phyloP scores from a whole-genome alignment of 805 yeast genomes.

The Wickerhamomyces ciferrii region DNA sequence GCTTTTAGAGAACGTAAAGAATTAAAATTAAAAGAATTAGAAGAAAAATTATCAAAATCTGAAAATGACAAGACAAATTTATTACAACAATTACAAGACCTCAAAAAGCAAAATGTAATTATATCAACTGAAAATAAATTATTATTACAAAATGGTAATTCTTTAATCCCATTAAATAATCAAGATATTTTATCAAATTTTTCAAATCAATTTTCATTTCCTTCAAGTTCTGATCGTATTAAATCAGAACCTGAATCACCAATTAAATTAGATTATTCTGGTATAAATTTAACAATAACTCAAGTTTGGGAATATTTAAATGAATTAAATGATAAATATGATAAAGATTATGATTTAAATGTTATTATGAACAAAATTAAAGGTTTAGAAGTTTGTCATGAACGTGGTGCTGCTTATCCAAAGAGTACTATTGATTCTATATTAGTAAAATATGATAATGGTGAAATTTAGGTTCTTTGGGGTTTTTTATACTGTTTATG shows the following conservation, averaged over 20 bases:
- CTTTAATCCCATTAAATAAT: background rate
- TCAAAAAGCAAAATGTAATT: constrained; percentile 49
- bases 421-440: background rate
- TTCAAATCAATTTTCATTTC: constrained; percentile 24
- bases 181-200: too few species aligned
- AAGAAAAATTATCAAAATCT: constrained; percentile 48
- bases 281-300: constrained; percentile 57
- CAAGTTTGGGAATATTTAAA: constrained; percentile 83
- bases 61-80: constrained; percentile 49
- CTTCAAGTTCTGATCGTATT: constrained; percentile 18
- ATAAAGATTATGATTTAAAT: constrained; percentile 48
- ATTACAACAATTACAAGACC: constrained; percentile 40
- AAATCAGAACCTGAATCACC: constrained; percentile 7
- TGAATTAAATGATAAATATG: constrained; percentile 44
- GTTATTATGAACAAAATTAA: constrained; percentile 51
- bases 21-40: constrained; percentile 61
- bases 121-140: constrained; percentile 60
- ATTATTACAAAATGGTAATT: constrained; percentile 29
- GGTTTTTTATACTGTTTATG: too few species aligned
- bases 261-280: constrained; percentile 10
- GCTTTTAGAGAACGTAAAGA: constrained; percentile 84
- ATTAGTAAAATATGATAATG: background rate
- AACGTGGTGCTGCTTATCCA: constrained; percentile 68
- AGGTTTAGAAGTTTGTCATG: constrained; percentile 75
- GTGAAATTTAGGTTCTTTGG: too few species aligned